Conservation (phyloP, 768 basidiomycete genomes). For the Panellus pusillus region DNA sequence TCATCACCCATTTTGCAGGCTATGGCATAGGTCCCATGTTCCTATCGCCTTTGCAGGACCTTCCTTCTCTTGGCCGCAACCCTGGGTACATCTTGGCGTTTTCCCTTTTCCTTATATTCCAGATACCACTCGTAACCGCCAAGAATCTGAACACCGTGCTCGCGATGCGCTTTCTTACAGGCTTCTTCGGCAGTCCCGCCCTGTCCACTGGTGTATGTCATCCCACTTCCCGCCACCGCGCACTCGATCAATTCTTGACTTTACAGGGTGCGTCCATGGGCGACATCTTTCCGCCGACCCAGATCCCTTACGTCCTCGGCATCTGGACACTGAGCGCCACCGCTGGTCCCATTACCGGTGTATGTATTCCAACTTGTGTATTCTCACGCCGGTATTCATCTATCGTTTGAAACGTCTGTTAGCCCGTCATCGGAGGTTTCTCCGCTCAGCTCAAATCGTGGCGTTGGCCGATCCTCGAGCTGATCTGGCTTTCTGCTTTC, state of each 20-base stretch:
- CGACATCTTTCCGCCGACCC: constrained; percentile 8
- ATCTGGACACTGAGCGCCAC: constrained; percentile 22
- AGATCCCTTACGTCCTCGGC: constrained; percentile 13
- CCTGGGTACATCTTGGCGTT: constrained; percentile 32
- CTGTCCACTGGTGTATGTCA: constrained; percentile 30
- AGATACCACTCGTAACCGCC: constrained; percentile 33
- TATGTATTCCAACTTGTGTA: no score
- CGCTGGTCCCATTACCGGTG: constrained; percentile 26
- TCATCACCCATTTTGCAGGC: background rate
- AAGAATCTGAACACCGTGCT: constrained; percentile 32
- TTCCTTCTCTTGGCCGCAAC: constrained; percentile 33
- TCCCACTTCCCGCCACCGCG: background rate
- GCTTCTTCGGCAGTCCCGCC: constrained; percentile 33
- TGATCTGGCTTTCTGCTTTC: constrained; percentile 32
- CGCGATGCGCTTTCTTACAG: constrained; percentile 34
- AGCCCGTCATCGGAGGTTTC: constrained; percentile 34
- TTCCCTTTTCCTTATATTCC: constrained; percentile 31
- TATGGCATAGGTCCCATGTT: constrained; percentile 29
- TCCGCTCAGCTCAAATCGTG: constrained; percentile 31
- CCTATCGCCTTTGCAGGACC: constrained; percentile 31
- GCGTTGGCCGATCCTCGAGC: constrained; percentile 34
- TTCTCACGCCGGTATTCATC: no score
- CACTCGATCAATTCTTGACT: background rate
- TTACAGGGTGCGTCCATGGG: constrained; percentile 12
- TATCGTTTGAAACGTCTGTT: background rate